Base-by-base conservation (phyloP, 2,329 filamentous ascomycete species). In the Trichoderma breve region DNA sequence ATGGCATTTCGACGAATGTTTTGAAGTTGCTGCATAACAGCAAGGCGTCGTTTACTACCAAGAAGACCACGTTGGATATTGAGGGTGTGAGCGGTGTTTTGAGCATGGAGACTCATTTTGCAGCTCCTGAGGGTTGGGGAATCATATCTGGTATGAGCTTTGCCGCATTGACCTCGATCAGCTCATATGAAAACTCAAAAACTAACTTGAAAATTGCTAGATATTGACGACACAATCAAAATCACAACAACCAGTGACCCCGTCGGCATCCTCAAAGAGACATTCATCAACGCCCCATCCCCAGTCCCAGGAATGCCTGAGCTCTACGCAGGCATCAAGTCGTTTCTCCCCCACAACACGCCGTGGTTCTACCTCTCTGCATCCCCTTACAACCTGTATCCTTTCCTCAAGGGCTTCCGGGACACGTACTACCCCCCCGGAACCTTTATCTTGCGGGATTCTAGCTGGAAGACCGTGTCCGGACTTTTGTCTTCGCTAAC, bases 201-300 rank as follows among this genome's bases (percentile, higher is more conserved):
- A n/a, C 57, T 72, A 24, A 62, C 64, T 6, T 53, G 7, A 2
- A 1, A 30, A 53, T n/a, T 15, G 43, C 39, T 63, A 91, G 95
- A 98, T 77, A 89, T 98, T 75, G 96, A 98, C 79, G 95, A 98
- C 81, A 97, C 95, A 0, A 97, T 98, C 84, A 98, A 98, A 82
- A 84, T 95, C 75, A 98, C 95, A 0, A 86, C 92, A 80, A 97
- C 95, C 0, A 89, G 91, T 57, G 91, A 93, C 64, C 91, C 94
- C 0, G 86, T 92, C 8, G 93, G 94, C 3, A 95, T 98, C 76
- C 84, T 98, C 6, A 87, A 89, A 61, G 91, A 92, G 66, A 98
- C 95, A 0, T 98, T 98, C 77, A 88, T 93, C 61, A 92, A 95
- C 65, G 84, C 89, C 18, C 91, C 94, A 0, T 84, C 86, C 15